Conservation (phyloP, 768 basidiomycete species). For the Mycena latifolia region DNA sequence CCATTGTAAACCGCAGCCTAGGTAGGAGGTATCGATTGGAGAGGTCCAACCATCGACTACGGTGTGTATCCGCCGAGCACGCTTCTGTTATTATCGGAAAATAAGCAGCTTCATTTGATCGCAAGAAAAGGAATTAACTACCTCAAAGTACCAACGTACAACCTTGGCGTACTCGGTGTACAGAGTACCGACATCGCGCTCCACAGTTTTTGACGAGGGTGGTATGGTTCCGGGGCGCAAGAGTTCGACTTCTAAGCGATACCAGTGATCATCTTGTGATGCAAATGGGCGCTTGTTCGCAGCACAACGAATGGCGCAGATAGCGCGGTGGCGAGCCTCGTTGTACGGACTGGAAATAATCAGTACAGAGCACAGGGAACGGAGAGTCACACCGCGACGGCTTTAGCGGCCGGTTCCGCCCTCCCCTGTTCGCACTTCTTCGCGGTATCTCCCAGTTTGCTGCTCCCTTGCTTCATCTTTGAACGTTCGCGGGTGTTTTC, state of each 20-base stretch:
- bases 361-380: not conserved
- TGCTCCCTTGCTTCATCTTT: constrained; percentile 20
- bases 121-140: not conserved
- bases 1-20: no score
- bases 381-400: not conserved
- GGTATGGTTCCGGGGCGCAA: constrained; percentile 37
- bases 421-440: constrained; percentile 13
- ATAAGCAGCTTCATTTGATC: not conserved
- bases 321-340: constrained; percentile 26
- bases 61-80: constrained; percentile 31
- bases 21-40: no score
- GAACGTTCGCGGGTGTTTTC: constrained; percentile 7
- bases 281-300: constrained; percentile 34
- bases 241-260: constrained; percentile 35
- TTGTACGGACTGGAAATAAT: constrained; percentile 23
- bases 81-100: constrained; percentile 16
- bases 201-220: constrained; percentile 36
- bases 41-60: no score
- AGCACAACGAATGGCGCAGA: constrained; percentile 34
- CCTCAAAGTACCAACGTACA: constrained; percentile 20
- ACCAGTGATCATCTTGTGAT: constrained; percentile 33
- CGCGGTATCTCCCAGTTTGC: constrained; percentile 7
- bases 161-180: constrained; percentile 19
- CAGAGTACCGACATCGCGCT: constrained; percentile 21
- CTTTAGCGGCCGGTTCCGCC: not conserved